Conservation (phyloP, 148 eudicot species). For the Oxyria digyna region DNA sequence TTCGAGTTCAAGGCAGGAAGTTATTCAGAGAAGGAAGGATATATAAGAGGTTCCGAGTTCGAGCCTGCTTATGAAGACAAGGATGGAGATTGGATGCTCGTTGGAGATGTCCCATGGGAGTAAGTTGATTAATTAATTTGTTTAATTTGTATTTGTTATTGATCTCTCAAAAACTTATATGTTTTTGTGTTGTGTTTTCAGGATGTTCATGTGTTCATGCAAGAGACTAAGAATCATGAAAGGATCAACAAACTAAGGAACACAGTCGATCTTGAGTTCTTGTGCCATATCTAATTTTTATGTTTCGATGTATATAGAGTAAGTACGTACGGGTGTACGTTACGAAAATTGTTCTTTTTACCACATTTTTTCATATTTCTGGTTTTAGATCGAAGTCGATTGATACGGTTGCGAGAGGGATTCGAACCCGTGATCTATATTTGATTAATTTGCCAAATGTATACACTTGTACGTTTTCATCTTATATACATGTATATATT, state of each 20-base stretch:
- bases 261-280: neutral
- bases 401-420: neutral
- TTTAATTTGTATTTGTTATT: too few species aligned
- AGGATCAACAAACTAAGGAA: constrained; percentile 16
- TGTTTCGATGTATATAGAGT: neutral
- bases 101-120: constrained; percentile 59
- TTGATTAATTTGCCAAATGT: too few species aligned
- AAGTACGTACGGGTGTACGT: too few species aligned
- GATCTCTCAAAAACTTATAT: too few species aligned
- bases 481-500: neutral
- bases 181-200: neutral
- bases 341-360: neutral
- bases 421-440: too few species aligned
- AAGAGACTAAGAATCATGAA: constrained; percentile 54
- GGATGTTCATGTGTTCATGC: constrained; percentile 51
- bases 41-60: constrained; percentile 38
- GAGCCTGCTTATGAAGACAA: constrained; percentile 49
- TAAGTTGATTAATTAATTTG: constrained; percentile 14
- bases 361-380: neutral
- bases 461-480: too few species aligned
- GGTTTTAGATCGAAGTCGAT: neutral
- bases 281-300: neutral
- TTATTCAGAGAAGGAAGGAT: constrained; percentile 17
- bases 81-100: constrained; percentile 62
- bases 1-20: constrained; percentile 34